Conservation (phyloP, 495 filamentous ascomycete species). For the Podospora pseudopauciseta region DNA sequence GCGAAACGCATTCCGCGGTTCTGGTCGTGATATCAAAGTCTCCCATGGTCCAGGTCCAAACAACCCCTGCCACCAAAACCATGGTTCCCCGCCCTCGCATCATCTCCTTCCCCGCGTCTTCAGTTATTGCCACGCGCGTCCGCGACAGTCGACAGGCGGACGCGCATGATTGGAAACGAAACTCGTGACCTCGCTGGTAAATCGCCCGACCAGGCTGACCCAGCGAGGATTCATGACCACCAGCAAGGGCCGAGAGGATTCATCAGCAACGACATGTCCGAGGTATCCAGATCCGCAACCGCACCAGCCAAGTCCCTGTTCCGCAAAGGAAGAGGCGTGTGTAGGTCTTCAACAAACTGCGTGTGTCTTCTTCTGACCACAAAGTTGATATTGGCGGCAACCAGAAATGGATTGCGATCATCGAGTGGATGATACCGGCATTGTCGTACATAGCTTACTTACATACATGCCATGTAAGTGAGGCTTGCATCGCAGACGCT, state of each 20-base stretch:
- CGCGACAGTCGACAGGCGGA: background rate
- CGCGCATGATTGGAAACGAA: background rate
- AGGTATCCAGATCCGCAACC: background rate
- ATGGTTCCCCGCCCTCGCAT: background rate
- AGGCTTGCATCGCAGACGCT: background rate
- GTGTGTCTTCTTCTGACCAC: background rate
- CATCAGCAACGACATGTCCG: background rate
- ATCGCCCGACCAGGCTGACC: background rate
- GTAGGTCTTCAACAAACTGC: background rate
- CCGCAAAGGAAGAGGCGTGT: background rate
- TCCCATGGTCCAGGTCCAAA: background rate
- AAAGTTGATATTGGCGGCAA: background rate
- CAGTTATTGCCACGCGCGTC: background rate
- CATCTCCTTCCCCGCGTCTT: conserved; percentile 1
- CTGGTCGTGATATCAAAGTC: background rate
- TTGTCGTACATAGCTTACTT: background rate
- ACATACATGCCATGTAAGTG: background rate
- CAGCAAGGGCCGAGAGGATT: background rate
- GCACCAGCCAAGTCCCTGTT: background rate
- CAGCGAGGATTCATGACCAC: background rate
- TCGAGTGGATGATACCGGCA: background rate
- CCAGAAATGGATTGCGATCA: conserved; percentile 1
- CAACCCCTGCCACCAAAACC: background rate
- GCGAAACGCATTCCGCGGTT: background rate
- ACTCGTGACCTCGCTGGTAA: background rate